phyloP scores from a whole-genome alignment of 176 grass and related monocot species.

The Aechmea fasciata region DNA sequence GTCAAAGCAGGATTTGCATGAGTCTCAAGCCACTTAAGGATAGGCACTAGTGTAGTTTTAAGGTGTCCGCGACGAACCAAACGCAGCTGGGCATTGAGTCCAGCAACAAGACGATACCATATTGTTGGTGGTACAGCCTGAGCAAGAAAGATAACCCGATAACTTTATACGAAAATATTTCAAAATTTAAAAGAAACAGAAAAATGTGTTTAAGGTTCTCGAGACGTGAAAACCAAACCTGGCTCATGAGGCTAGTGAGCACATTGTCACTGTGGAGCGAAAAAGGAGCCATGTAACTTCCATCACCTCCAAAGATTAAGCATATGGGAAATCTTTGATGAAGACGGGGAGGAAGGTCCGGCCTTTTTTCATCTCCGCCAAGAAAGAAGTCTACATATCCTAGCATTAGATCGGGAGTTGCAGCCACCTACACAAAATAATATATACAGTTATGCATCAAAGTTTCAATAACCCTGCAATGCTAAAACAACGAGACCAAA shows the following conservation, averaged over 20 bases:
- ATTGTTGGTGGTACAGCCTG: constrained; percentile 83
- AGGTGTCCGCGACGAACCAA: constrained; percentile 76
- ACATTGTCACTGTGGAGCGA: constrained; percentile 95
- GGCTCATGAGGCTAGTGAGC: constrained; percentile 95
- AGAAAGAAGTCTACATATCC: constrained; percentile 99
- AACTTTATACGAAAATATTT: constrained; percentile 10
- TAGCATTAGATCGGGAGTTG: constrained; percentile 91
- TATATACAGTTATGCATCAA: neutral
- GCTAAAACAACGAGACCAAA: neutral
- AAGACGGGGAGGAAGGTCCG: constrained; percentile 92
- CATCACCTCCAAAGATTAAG: constrained; percentile 90
- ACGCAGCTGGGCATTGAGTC: constrained; percentile 86
- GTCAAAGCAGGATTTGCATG: constrained; percentile 75
- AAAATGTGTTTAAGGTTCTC: neutral
- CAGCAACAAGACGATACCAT: constrained; percentile 98
- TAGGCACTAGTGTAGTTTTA: constrained; percentile 60
- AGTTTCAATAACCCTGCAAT: neutral
- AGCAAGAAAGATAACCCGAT: constrained; percentile 9
- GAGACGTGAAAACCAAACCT: constrained; percentile 36
- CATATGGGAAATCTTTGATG: constrained; percentile 91
- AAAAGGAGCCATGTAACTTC: constrained; percentile 99
- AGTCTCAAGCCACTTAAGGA: constrained; percentile 84
- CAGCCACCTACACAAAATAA: constrained; percentile 58
- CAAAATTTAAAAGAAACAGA: neutral
- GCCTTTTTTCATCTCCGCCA: constrained; percentile 95